Evolutionary conservation across 305 asterid species (phyloP), one percentile per base, ranked within the genome.

Genomic region (Fraxinus greggii): DNA sequence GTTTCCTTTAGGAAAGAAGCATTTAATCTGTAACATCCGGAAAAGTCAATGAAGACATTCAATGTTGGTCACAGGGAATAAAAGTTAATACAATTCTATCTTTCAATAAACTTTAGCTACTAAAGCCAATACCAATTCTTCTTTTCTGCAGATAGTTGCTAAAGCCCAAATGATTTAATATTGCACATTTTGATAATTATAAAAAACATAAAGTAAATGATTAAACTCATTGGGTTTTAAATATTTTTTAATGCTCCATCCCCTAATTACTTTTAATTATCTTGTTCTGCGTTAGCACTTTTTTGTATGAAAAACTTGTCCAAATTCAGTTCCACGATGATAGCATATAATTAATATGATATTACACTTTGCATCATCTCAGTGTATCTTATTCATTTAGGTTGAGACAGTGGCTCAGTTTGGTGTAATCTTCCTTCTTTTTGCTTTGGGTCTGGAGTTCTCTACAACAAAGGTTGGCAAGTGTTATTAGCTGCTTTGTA

Each of bases 351-450:
- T 82, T 69, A 38, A 42, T 78, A 13, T 59, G 73, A 82, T 74
- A 72, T 40, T 33, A 15, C 40, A 15, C 28, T 45, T 83, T 86
- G 67, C 79, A 82, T 82, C 78, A 59, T 63, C 76, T 79, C 77
- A 32, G 67, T 80, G 80, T 76, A 72, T 77, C 77, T 82, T 83
- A 63, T 89, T 82, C 82, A 35, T 88, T 42, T 86, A 97, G 99
- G 99, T 97, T 76, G 99, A 97, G 91, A 97, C 99, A 70, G 98
- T 97, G 85, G 99, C 99, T 73, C 99, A 97, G 87, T 97, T 97
- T 90, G 99, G 99, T 88, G 98, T 95, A 17, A 93, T 97, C 84
- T 97, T 97, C 87, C 98, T 97, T 87, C 98, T 97, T 76, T 97
- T 97, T 87, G 99, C 99, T 78, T 88, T 97, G 91, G 99, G 99